phyloP scores from a whole-genome alignment of 768 basidiomycete species.

The Brasilioporus rufonigricans region DNA sequence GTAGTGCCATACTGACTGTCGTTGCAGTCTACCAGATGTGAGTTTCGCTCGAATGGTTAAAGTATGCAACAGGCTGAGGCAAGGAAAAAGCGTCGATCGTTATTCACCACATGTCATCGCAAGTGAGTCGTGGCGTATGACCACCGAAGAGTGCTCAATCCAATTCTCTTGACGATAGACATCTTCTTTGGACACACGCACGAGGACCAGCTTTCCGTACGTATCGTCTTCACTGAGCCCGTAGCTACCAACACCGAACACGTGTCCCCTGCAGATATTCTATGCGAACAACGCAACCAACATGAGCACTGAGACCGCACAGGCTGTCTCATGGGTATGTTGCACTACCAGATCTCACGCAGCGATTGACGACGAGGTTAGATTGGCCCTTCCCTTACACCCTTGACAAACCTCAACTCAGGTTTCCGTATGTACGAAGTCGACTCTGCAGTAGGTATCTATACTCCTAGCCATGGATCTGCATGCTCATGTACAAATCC shows the following conservation, averaged over 20 bases:
- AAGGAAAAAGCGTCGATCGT: slow-evolving; percentile 25
- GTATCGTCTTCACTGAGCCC: background rate
- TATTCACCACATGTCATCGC: slow-evolving; percentile 47
- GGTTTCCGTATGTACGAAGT: slow-evolving; percentile 55
- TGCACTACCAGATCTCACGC: background rate
- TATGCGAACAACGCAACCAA: slow-evolving; percentile 68
- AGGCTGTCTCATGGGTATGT: slow-evolving; percentile 46
- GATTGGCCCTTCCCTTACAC: slow-evolving; percentile 58
- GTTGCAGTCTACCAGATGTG: slow-evolving; percentile 46
- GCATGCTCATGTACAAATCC: background rate
- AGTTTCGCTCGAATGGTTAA: background rate
- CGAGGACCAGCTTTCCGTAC: slow-evolving; percentile 63
- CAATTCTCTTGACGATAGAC: slow-evolving; percentile 33
- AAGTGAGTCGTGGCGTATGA: slow-evolving; percentile 31
- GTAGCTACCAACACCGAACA: too few relatives aligned
- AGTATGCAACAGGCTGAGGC: background rate
- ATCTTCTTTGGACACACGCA: slow-evolving; percentile 76
- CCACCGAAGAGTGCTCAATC: background rate
- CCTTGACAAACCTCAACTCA: slow-evolving; percentile 66
- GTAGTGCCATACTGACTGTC: background rate
- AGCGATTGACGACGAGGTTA: background rate
- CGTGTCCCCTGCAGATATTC: slow-evolving; percentile 47
- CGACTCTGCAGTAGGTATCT: slow-evolving; percentile 32
- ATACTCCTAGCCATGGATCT: background rate
- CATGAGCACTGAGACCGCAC: slow-evolving; percentile 53